A percentile compares a stretch with the other conserved stretches of the same genome.
Evolutionary conservation across 129 eudicot species (phyloP).

Genomic region (Lactuca sativa): DNA sequence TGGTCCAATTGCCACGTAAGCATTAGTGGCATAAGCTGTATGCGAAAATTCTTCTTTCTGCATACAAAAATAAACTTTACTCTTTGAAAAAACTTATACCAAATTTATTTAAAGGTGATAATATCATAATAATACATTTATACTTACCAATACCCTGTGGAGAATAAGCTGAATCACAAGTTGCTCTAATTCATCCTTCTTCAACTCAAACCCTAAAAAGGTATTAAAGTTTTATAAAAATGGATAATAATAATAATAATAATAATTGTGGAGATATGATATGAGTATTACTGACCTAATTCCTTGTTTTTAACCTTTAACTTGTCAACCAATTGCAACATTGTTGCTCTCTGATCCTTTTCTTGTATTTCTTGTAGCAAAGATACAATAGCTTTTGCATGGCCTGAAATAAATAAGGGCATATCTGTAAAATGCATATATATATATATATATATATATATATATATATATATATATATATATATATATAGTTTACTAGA

Average conservation of each 20-base stretch:
- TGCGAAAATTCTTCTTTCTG: conserved; percentile 98
- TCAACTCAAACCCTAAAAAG: conserved; percentile 61
- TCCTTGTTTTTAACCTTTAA: conserved; percentile 72
- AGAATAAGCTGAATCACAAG: conserved; percentile 79
- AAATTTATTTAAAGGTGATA: conserved; percentile 1
- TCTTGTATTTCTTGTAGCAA: conserved; percentile 72
- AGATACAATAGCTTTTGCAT: conserved; percentile 66
- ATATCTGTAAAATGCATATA: neutral
- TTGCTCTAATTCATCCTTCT: conserved; percentile 83
- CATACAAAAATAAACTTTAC: conserved; percentile 24
- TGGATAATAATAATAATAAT: neutral
- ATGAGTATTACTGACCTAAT: conserved; percentile 46
- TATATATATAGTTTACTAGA: neutral
- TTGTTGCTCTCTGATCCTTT: conserved; percentile 82
- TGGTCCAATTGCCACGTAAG: conserved; percentile 86
- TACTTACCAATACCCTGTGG: conserved; percentile 73
- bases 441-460: no score
- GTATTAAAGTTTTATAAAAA: conserved; percentile 2
- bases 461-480: no score
- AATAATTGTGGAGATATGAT: neutral
- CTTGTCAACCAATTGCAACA: conserved; percentile 94
- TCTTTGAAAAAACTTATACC: neutral
- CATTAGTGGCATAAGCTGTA: conserved; percentile 92
- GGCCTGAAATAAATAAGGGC: conserved; percentile 47
- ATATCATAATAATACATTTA: no score